phyloP scores from a whole-genome alignment of 139 green algal genomes.

The Protoeuglena noctilucae region DNA sequence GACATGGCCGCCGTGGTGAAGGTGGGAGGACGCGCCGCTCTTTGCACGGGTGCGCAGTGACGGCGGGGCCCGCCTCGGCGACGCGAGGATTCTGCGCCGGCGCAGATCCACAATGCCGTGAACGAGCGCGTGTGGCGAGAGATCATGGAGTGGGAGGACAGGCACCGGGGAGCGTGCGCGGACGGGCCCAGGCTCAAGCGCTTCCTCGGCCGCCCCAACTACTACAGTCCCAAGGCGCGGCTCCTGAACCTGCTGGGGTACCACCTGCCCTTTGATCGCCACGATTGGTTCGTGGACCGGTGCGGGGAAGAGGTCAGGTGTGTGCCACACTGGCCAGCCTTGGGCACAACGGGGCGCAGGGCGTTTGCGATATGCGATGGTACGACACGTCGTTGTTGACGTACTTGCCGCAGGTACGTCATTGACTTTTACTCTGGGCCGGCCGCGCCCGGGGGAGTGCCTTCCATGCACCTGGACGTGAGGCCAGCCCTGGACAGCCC shows the following conservation, averaged over 20 bases:
- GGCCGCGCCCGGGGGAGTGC: too few species aligned
- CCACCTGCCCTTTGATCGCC: constrained; percentile 80
- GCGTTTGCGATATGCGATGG: neutral
- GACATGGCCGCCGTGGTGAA: constrained; percentile 77
- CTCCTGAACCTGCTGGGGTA: constrained; percentile 80
- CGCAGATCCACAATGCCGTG: constrained; percentile 87
- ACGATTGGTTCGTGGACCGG: constrained; percentile 87
- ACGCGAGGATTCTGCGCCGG: too few species aligned
- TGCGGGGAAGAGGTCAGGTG: constrained; percentile 51
- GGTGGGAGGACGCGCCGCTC: too few species aligned
- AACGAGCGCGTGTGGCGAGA: constrained; percentile 76
- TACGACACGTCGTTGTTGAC: neutral
- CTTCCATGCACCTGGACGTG: constrained; percentile 86
- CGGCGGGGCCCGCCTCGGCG: too few species aligned
- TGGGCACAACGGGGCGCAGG: neutral
- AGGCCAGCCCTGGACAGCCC: constrained; percentile 65
- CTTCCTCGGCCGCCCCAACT: constrained; percentile 61
- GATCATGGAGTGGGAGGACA: constrained; percentile 59
- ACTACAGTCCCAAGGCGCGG: constrained; percentile 75
- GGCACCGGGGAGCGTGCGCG: constrained; percentile 34
- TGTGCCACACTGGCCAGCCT: constrained; percentile 1
- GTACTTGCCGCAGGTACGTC: constrained; percentile 44
- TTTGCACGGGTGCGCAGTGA: too few species aligned
- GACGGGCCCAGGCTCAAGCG: constrained; percentile 35
- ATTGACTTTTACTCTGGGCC: constrained; percentile 93